Percentiles rank a stretch among this genome's conserved stretches.
phyloP scores from a whole-genome alignment of 495 filamentous ascomycete species.

The Podospora australis region DNA sequence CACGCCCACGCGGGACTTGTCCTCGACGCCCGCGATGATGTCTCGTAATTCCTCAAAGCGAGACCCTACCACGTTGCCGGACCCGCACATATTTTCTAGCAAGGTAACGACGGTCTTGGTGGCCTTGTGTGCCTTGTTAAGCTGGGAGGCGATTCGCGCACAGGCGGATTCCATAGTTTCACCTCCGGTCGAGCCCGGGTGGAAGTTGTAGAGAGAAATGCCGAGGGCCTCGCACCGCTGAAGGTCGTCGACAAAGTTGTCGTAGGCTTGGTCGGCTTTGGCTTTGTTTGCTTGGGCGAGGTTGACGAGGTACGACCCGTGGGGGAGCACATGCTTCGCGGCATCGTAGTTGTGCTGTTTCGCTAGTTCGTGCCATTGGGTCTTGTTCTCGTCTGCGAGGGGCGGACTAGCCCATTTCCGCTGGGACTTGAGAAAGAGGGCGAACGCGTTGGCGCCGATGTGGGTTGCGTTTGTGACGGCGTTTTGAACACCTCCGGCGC shows the following conservation, averaged over 20 bases:
- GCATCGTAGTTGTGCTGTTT: conserved; percentile 67
- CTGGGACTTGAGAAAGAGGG: conserved; percentile 91
- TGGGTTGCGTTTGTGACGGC: conserved; percentile 70
- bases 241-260: conserved; percentile 82
- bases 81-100: conserved; percentile 92
- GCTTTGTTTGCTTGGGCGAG: conserved; percentile 73
- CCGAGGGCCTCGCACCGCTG: conserved; percentile 81
- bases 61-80: conserved; percentile 78
- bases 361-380: conserved; percentile 61
- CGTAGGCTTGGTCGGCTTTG: conserved; percentile 83
- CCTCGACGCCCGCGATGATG: conserved; percentile 68
- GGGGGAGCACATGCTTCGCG: conserved; percentile 66
- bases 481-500: conserved; percentile 88
- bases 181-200: conserved; percentile 75
- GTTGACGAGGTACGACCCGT: conserved; percentile 95
- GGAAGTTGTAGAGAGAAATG: conserved; percentile 93
- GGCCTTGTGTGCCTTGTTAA: conserved; percentile 72
- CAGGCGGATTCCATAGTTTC: conserved; percentile 62
- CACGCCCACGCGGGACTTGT: conserved; percentile 85
- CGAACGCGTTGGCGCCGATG: conserved; percentile 88
- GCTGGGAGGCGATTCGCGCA: conserved; percentile 63
- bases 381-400: conserved; percentile 57
- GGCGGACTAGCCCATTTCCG: conserved; percentile 89
- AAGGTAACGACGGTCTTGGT: conserved; percentile 73
- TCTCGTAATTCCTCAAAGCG: conserved; percentile 78